Evolutionary conservation across 2,329 filamentous ascomycete genomes (phyloP).

Genomic region (Bimuria novae-zelandiae): DNA sequence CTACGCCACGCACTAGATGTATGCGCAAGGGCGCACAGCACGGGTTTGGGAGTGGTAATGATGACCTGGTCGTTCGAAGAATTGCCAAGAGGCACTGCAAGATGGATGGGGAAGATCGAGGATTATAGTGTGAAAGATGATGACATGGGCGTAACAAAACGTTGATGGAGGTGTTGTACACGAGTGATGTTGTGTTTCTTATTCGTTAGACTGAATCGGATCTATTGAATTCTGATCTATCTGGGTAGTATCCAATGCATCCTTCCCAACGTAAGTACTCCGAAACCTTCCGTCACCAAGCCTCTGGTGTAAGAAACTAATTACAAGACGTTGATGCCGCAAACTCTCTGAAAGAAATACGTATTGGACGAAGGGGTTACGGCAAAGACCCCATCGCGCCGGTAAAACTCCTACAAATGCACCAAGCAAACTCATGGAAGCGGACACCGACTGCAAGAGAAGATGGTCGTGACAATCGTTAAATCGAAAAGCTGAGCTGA

Average conservation of each 20-base stretch:
- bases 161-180: not conserved
- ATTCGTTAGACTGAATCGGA: not conserved
- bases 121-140: too few relatives aligned
- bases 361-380: too few relatives aligned
- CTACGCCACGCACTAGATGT: not conserved
- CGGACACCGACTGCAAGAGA: slow-evolving; percentile 11
- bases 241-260: not conserved
- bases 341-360: too few relatives aligned
- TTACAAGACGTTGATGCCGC: too few relatives aligned
- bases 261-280: not conserved
- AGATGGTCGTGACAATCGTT: slow-evolving; percentile 29
- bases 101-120: too few relatives aligned
- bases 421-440: slow-evolving; percentile 18
- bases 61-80: not conserved
- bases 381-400: not conserved
- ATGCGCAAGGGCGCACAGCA: not conserved
- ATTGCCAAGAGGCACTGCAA: not conserved
- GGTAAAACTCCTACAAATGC: slow-evolving; percentile 23
- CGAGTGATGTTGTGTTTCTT: not conserved
- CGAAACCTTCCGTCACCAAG: too few relatives aligned
- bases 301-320: not conserved
- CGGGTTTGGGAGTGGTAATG: not conserved
- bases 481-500: slow-evolving; percentile 19
- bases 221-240: not conserved
- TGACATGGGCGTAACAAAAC: too few relatives aligned